These are phyloP conservation scores for Neurospora hispaniola DNA, from an alignment of 495 filamentous ascomycete species.

Conservation along the genomic window DNA sequence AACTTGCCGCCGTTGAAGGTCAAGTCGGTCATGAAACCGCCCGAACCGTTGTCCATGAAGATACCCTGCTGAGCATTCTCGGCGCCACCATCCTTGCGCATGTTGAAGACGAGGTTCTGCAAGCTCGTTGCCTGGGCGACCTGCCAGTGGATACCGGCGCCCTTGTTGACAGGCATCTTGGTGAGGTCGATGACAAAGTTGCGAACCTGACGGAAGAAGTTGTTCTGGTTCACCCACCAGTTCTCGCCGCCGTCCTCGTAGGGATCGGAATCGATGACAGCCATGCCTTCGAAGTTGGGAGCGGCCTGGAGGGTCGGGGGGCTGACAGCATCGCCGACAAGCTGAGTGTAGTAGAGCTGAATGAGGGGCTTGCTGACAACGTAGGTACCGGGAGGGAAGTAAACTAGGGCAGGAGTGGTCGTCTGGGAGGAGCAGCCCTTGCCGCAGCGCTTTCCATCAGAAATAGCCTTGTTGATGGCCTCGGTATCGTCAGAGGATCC, in stretches of 20 bases:
- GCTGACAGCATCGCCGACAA: conserved; percentile 60
- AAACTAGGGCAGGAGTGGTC: conserved; percentile 60
- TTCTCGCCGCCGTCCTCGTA: conserved; percentile 50
- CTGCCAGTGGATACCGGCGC: conserved; percentile 93
- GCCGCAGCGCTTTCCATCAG: conserved; percentile 66
- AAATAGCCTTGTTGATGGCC: conserved; percentile 82
- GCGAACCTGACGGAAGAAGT: conserved; percentile 94
- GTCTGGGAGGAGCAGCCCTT: conserved; percentile 74
- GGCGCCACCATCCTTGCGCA: conserved; percentile 59
- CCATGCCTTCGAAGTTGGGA: conserved; percentile 68
- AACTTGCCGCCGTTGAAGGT: conserved; percentile 79
- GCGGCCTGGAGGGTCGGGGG: conserved; percentile 70
- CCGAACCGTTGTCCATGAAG: conserved; percentile 95
- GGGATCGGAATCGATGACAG: conserved; percentile 81
- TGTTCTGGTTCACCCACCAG: conserved; percentile 89
- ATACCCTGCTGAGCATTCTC: conserved; percentile 77
- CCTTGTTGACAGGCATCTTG: conserved; percentile 49
- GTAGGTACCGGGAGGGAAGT: conserved; percentile 75
- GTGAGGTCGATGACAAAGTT: conserved; percentile 89
- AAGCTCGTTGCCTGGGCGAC: conserved; percentile 89
- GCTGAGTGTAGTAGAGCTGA: conserved; percentile 71
- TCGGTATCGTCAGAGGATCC: conserved; percentile 74
- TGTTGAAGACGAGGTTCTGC: conserved; percentile 85
- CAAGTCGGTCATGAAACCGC: conserved; percentile 80
- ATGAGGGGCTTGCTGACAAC: conserved; percentile 56